phyloP scores from a whole-genome alignment of 768 basidiomycete species.

The Clitopilus passeckerianus region DNA sequence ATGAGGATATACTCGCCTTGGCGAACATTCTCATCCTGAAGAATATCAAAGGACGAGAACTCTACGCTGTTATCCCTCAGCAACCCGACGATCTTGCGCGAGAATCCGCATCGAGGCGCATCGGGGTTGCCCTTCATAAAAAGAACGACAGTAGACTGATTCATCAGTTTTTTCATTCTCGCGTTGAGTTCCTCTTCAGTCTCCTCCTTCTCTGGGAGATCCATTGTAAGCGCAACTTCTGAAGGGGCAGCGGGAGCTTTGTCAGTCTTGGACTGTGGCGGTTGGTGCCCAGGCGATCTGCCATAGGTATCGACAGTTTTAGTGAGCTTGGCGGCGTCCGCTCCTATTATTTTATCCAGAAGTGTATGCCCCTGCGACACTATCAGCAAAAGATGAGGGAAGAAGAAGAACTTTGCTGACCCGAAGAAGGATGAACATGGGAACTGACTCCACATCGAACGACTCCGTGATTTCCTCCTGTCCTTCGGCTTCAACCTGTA shows the following conservation, averaged over 20 bases:
- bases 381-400: not conserved
- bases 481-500: conserved; percentile 77
- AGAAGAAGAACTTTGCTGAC: conserved; percentile 35
- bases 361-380: conserved; percentile 76
- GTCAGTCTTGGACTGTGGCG: conserved; percentile 44
- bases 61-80: conserved; percentile 58
- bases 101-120: conserved; percentile 81
- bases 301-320: conserved; percentile 37
- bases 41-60: conserved; percentile 80
- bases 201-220: conserved; percentile 31
- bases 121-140: conserved; percentile 91
- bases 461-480: conserved; percentile 85
- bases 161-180: conserved; percentile 72
- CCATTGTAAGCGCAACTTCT: conserved; percentile 8
- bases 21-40: conserved; percentile 75
- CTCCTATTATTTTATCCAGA: conserved; percentile 73
- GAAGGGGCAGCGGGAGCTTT: conserved; percentile 30
- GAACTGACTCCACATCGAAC: conserved; percentile 89
- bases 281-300: conserved; percentile 25
- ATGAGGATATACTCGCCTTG: conserved; percentile 47
- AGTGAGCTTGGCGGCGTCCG: conserved; percentile 63
- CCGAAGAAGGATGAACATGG: conserved; percentile 74
- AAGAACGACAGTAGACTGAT: conserved; percentile 68
- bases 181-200: conserved; percentile 60
- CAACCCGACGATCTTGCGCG: conserved; percentile 65